Evolutionary conservation across 495 filamentous ascomycete genomes (phyloP).

Genomic region (Penicillium manginii): DNA sequence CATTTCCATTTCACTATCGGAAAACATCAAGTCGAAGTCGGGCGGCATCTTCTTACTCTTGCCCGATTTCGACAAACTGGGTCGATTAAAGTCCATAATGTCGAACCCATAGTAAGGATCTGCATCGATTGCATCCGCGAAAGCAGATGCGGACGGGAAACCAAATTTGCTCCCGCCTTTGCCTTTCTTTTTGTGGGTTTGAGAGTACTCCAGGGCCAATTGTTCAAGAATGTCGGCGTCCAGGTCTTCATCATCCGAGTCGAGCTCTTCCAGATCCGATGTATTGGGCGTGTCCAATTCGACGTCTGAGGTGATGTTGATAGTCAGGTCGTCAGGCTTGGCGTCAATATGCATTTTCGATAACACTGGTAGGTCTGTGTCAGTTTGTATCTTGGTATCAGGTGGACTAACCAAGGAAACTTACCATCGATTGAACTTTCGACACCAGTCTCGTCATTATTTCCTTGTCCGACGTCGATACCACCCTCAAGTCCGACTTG

Average conservation of each 20-base stretch:
- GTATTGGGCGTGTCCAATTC: not conserved
- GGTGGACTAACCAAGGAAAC: not conserved
- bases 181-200: constrained; percentile 12
- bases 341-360: constrained; percentile 25
- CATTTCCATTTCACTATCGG: constrained; percentile 73
- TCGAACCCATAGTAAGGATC: constrained; percentile 77
- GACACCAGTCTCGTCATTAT: constrained; percentile 3
- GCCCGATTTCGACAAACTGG: constrained; percentile 55
- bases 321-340: constrained; percentile 4
- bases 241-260: constrained; percentile 21
- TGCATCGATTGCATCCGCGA: constrained; percentile 66
- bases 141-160: constrained; percentile 62
- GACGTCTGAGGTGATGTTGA: constrained; percentile 34
- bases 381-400: not conserved
- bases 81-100: constrained; percentile 79
- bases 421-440: constrained; percentile 17
- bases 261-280: constrained; percentile 18
- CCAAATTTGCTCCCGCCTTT: constrained; percentile 21
- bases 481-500: constrained; percentile 12
- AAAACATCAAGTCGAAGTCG: constrained; percentile 60
- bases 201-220: constrained; percentile 16
- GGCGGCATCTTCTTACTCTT: constrained; percentile 55
- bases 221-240: constrained; percentile 25
- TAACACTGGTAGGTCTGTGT: constrained; percentile 10
- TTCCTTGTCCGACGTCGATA: constrained; percentile 13